A percentile compares a stretch with the other conserved stretches of the same genome.
Evolutionary conservation across 1,139 yeast genomes (phyloP).

Genomic region (Pichia kudriavzevii): DNA sequence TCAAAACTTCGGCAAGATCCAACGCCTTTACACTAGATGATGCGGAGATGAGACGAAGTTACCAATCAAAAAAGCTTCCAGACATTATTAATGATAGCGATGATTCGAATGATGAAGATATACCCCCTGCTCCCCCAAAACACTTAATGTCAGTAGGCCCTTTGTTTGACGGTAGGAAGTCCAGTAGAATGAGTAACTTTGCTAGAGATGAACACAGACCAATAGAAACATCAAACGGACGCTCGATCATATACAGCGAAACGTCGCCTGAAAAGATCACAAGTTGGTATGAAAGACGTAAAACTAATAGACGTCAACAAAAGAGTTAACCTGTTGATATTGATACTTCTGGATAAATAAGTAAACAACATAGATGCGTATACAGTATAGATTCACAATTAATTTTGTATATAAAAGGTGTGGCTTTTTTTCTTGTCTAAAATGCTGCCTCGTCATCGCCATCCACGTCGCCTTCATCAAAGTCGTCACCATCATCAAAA

Average conservation of each 20-base stretch:
- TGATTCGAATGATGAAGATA: slow-evolving; percentile 8
- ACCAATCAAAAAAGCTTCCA: slow-evolving; percentile 19
- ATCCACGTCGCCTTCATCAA: slow-evolving; percentile 46
- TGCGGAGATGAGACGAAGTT: slow-evolving; percentile 17
- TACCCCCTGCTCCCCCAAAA: slow-evolving; percentile 25
- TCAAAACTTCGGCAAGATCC: slow-evolving; percentile 15
- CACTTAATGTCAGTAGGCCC: slow-evolving; percentile 19
- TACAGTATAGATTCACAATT: too few species aligned
- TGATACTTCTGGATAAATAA: too few species aligned
- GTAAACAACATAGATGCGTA: too few species aligned
- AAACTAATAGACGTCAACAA: slow-evolving; percentile 8
- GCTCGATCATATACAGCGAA: neutral
- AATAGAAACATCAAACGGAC: too few species aligned
- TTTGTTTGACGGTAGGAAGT: slow-evolving; percentile 9
- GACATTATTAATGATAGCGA: slow-evolving; percentile 1
- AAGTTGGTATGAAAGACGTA: slow-evolving; percentile 16
- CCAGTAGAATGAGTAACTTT: neutral
- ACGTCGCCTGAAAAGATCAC: neutral
- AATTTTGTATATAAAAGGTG: too few species aligned
- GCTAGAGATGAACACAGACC: too few species aligned
- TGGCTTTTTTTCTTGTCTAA: slow-evolving; percentile 23
- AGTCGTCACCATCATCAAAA: slow-evolving; percentile 50
- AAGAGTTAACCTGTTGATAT: too few species aligned
- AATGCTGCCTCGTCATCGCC: slow-evolving; percentile 64
- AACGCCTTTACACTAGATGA: slow-evolving; percentile 1